Evolutionary conservation across 768 basidiomycete species (phyloP).

Genomic region (Suillus tomentosus): DNA sequence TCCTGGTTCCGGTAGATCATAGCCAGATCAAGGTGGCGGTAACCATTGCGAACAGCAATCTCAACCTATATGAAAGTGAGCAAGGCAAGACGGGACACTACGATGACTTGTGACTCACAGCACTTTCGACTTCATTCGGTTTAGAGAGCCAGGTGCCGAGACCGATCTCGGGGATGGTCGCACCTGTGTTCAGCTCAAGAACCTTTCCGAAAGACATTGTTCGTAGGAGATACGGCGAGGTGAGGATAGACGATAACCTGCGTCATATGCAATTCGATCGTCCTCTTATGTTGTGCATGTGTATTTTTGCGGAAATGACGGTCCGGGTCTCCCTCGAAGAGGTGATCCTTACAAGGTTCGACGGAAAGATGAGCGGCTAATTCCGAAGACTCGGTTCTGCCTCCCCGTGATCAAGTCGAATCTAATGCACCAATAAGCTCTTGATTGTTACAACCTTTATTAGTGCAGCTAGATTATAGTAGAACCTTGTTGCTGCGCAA

Average conservation of each 20-base stretch:
- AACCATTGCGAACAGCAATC: constrained; percentile 71
- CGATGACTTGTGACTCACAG: constrained; percentile 44
- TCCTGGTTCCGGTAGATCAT: constrained; percentile 80
- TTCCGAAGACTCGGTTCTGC: neutral
- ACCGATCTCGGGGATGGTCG: constrained; percentile 72
- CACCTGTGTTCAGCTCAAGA: constrained; percentile 48
- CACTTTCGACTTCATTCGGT: constrained; percentile 73
- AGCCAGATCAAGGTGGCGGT: constrained; percentile 85
- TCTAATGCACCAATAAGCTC: neutral
- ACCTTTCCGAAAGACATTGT: constrained; percentile 45
- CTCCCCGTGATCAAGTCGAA: neutral
- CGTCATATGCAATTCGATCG: neutral
- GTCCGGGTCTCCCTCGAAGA: neutral
- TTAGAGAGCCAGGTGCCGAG: constrained; percentile 82
- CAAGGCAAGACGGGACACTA: neutral
- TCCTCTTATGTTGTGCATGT: constrained; percentile 9
- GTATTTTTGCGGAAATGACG: neutral
- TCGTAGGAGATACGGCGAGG: neutral
- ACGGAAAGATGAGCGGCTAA: constrained; percentile 2
- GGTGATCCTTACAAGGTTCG: neutral
- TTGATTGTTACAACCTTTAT: neutral
- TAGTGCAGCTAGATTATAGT: neutral
- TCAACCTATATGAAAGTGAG: constrained; percentile 54
- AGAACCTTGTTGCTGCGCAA: neutral
- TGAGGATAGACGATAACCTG: neutral